phyloP scores from a whole-genome alignment of 441 rosid species.

The Flueggea neowawraea region DNA sequence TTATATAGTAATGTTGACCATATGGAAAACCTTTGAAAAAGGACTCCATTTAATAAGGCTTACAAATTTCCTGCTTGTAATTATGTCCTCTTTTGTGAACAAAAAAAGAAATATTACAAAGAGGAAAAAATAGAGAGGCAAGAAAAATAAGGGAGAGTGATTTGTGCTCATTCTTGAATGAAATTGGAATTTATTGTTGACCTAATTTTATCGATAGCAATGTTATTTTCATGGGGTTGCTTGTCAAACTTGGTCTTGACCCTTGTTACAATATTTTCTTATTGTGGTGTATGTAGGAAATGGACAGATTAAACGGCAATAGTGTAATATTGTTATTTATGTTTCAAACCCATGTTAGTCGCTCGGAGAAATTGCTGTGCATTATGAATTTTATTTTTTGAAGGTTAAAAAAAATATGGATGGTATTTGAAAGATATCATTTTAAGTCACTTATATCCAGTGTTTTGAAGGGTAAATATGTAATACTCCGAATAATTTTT shows the following conservation, averaged over 20 bases:
- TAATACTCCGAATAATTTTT: no score
- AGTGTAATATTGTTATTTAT: no score
- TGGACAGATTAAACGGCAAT: no score
- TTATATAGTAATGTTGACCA: slow-evolving; percentile 5
- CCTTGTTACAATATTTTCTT: neutral
- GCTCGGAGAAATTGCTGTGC: no score
- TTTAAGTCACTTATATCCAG: no score
- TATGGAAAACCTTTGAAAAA: slow-evolving; percentile 8
- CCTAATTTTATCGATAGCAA: slow-evolving; percentile 19
- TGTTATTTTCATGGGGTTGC: slow-evolving; percentile 4
- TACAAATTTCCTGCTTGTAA: neutral
- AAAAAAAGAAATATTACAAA: neutral
- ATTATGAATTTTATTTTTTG: no score
- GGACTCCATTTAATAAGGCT: neutral
- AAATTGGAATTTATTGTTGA: slow-evolving; percentile 13
- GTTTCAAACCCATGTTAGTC: no score
- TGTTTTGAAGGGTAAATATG: no score
- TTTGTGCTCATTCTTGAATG: slow-evolving; percentile 14
- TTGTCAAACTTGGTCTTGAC: slow-evolving; percentile 20
- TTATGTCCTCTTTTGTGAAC: slow-evolving; percentile 1
- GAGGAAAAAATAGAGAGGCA: neutral
- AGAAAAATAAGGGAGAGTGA: neutral
- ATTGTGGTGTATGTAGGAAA: no score
- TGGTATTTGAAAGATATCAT: no score
- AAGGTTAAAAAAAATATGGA: no score